phyloP scores from a whole-genome alignment of 1,284 basidiomycete genomes.

The Agroathelia rolfsii region DNA sequence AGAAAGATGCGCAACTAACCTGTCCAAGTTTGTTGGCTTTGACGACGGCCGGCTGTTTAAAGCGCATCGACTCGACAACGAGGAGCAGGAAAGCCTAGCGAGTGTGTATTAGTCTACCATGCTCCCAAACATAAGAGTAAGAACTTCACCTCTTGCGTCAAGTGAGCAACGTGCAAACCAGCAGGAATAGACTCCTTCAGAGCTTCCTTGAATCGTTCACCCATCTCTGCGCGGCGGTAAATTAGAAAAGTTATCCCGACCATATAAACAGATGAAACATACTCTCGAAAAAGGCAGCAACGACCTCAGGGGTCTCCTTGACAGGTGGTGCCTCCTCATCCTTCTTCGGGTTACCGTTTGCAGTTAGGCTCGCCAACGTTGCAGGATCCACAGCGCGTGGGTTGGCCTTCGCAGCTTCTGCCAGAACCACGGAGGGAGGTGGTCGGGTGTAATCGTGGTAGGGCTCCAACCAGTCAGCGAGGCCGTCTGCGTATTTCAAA shows the following conservation, averaged over 20 bases:
- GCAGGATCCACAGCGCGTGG: no score
- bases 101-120: conserved; percentile 4
- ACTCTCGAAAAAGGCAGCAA: conserved; percentile 57
- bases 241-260: conserved; percentile 6
- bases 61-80: conserved; percentile 52
- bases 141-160: conserved; percentile 58
- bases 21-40: conserved; percentile 64
- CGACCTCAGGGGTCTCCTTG: conserved; percentile 44
- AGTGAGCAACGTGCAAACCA: conserved; percentile 57
- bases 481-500: conserved; percentile 17
- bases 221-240: conserved; percentile 32
- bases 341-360: conserved; percentile 51
- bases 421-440: conserved; percentile 54
- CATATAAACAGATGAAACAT: conserved; percentile 4
- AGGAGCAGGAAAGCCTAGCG: conserved; percentile 59
- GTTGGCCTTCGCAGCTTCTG: conserved; percentile 64
- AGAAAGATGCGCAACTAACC: conserved; percentile 34
- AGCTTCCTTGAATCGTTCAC: conserved; percentile 37
- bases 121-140: conserved; percentile 7
- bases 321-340: conserved; percentile 56
- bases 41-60: conserved; percentile 56
- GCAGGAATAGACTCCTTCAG: conserved; percentile 31
- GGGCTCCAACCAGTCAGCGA: conserved; percentile 29
- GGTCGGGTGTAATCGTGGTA: conserved; percentile 65
- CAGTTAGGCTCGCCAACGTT: conserved; percentile 28